These are phyloP conservation scores for Xylariaceae sp. DNA, from an alignment of 2,329 filamentous ascomycete genomes.

Conservation along the genomic window DNA sequence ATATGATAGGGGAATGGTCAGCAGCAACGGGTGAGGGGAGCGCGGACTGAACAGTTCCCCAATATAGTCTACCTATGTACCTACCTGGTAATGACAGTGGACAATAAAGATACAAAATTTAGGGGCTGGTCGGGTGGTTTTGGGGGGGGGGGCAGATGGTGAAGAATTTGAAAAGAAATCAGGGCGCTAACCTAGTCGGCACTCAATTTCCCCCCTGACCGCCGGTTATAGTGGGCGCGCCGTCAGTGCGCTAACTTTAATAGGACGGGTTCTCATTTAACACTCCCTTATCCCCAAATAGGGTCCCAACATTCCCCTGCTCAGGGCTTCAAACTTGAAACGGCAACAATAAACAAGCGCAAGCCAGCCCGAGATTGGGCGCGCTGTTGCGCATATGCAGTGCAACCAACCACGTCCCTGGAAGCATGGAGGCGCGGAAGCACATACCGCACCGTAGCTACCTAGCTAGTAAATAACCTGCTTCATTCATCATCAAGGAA, in stretches of 20 bases:
- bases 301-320: background rate
- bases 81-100: too few species aligned
- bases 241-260: conserved; percentile 2
- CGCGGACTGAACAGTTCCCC: too few species aligned
- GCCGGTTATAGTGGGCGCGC: conserved; percentile 4
- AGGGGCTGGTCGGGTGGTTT: conserved; percentile 5
- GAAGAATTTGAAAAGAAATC: conserved; percentile 16
- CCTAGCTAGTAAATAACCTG: too few species aligned
- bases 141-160: conserved; percentile 2
- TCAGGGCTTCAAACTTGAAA: conserved; percentile 26
- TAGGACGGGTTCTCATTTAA: background rate
- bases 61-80: too few species aligned
- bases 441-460: too few species aligned
- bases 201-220: conserved; percentile 9
- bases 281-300: background rate
- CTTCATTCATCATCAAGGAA: too few species aligned
- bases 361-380: conserved; percentile 21
- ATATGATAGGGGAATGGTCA: background rate
- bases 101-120: background rate
- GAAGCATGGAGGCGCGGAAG: background rate
- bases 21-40: too few species aligned
- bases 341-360: conserved; percentile 25
- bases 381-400: conserved; percentile 14
- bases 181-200: conserved; percentile 6
- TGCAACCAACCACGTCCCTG: conserved; percentile 21